These are phyloP conservation scores for Draba incana DNA, from an alignment of 345 rosid species.

Conservation along the genomic window DNA sequence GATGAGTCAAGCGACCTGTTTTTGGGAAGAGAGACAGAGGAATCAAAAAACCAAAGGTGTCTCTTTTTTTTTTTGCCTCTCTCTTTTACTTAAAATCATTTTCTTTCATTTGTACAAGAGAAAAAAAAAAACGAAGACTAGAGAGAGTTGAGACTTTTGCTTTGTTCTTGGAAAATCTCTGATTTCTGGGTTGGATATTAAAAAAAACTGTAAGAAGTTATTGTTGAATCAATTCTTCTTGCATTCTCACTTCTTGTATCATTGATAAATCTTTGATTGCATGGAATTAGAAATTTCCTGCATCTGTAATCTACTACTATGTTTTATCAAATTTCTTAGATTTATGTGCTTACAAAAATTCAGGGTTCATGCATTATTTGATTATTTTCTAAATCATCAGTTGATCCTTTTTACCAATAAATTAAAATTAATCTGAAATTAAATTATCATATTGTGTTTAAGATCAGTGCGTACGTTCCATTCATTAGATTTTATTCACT, in stretches of 20 bases:
- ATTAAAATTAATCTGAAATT: neutral
- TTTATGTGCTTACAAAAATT: neutral
- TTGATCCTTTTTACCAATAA: neutral
- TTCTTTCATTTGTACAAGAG: neutral
- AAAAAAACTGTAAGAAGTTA: constrained; percentile 5
- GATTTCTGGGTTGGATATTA: constrained; percentile 3
- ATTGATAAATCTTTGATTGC: constrained; percentile 26
- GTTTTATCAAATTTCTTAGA: neutral
- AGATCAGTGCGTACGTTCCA: constrained; percentile 15
- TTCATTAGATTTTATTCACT: neutral
- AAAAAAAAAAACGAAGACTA: neutral
- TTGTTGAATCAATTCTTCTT: constrained; percentile 6
- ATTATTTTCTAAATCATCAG: neutral
- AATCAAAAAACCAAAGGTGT: constrained; percentile 36
- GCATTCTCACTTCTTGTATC: constrained; percentile 19
- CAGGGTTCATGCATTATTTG: constrained; percentile 13
- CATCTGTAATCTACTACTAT: constrained; percentile 8
- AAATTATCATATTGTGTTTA: neutral
- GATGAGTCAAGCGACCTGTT: constrained; percentile 40
- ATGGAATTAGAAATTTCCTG: constrained; percentile 17
- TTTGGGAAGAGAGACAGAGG: constrained; percentile 42
- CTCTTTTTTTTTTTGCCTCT: neutral
- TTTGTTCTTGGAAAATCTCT: neutral
- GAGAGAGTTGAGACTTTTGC: neutral
- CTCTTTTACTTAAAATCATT: neutral